Base-by-base conservation (phyloP, 371 early-diverging fungal species). In the Actinomortierella wolfii region DNA sequence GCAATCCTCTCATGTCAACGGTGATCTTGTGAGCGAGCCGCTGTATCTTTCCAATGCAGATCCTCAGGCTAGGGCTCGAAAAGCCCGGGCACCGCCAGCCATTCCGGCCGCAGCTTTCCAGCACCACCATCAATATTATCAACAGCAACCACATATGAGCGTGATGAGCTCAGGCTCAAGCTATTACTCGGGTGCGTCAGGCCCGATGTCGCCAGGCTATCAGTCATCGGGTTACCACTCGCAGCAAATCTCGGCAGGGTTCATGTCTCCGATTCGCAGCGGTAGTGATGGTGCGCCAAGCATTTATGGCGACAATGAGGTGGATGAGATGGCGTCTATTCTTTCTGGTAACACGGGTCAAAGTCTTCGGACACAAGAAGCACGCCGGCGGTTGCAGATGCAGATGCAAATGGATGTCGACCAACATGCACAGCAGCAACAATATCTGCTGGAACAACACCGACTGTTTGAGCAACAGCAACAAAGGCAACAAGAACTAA, bases 311-410 rank as follows among this genome's bases (percentile, higher is more conserved):
- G 26, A 56, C 7, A 61, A 61, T 11, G 64, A 64, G 13, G 57
- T 42, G 48, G 62, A 68, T 21, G 68, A 67, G 20, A 47, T 51
- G 2, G 25, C 49, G 1, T 69, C 64, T 11, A 28, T 50, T 1
- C 29, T 49, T 20, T 61, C 68, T 3, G 58, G 59, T 15, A n/a
- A 28, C 20, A 54, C 51, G 34, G 40, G 44, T 17, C 43, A 25
- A 18, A 56, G 60, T 9, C 14, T 29, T 7, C 23, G 67, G 54
- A 57, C 49, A 9, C 48, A 56, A 0, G 46, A 57, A 39, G 68
- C 68, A 0, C 62, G 56, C 39, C 42, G 56, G 20, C 63, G 68
- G 11, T 63, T 68, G n/a, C 68, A 68, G 56, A 58, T 59, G 63
- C 68, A 68, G 52, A 48, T 50, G 57, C 55, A 67, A 5, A n/a